Conservation (phyloP, 495 filamentous ascomycete species). For the Aspergillus incahuasiensis region DNA sequence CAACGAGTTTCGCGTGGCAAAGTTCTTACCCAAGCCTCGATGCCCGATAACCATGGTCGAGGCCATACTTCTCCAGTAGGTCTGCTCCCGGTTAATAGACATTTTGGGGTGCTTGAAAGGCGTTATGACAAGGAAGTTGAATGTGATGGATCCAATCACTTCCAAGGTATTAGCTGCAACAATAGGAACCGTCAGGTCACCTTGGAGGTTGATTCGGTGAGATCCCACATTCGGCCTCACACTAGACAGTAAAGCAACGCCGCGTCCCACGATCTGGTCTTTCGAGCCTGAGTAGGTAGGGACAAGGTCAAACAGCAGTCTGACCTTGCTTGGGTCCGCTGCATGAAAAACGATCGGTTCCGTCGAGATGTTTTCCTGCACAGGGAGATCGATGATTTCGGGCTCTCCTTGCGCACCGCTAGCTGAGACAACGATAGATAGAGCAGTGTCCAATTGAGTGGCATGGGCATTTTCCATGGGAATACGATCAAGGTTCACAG, state of each 20-base stretch:
- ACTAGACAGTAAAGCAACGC: slow-evolving; percentile 81
- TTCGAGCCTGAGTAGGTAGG: slow-evolving; percentile 94
- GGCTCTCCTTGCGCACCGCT: slow-evolving; percentile 80
- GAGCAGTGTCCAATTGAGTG: slow-evolving; percentile 87
- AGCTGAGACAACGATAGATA: slow-evolving; percentile 90
- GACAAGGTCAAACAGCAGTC: slow-evolving; percentile 89
- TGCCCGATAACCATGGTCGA: slow-evolving; percentile 92
- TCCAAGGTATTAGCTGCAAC: slow-evolving; percentile 75
- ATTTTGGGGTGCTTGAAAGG: slow-evolving; percentile 93
- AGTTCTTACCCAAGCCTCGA: slow-evolving; percentile 88
- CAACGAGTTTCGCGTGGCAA: slow-evolving; percentile 70
- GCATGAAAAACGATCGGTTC: slow-evolving; percentile 89
- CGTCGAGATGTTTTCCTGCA: slow-evolving; percentile 88
- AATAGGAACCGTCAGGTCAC: slow-evolving; percentile 90
- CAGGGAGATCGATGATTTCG: slow-evolving; percentile 83
- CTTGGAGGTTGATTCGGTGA: slow-evolving; percentile 79
- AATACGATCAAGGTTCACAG: slow-evolving; percentile 86
- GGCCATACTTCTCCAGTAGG: slow-evolving; percentile 87
- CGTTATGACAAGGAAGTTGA: slow-evolving; percentile 94
- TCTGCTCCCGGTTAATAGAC: slow-evolving; percentile 81
- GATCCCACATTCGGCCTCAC: slow-evolving; percentile 76
- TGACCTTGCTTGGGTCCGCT: slow-evolving; percentile 71
- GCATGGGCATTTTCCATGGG: slow-evolving; percentile 81
- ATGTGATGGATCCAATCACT: slow-evolving; percentile 89
- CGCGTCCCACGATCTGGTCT: slow-evolving; percentile 84